Conservation (phyloP, 2,329 filamentous ascomycete genomes). For the Aspergillus hiratsukae region DNA sequence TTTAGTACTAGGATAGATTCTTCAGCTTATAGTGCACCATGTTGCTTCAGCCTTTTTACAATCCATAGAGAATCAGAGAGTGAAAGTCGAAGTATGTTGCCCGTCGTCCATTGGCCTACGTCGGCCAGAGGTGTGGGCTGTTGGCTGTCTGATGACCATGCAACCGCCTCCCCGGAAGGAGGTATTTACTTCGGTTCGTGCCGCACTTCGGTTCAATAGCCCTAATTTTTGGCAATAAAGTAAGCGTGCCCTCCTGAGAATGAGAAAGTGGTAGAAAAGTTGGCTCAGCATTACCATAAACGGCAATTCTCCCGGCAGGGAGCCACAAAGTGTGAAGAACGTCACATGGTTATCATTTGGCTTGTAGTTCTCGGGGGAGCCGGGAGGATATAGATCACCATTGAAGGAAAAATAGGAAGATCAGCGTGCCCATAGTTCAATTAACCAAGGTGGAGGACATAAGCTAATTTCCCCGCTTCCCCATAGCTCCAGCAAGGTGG, state of each 20-base stretch:
- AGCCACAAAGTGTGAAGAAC: neutral
- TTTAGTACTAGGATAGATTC: neutral
- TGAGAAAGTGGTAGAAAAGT: too few species aligned
- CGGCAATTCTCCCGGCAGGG: neutral
- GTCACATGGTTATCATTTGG: neutral
- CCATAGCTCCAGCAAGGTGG: neutral
- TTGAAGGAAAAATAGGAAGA: neutral
- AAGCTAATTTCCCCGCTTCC: neutral
- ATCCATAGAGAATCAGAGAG: neutral
- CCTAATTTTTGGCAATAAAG: too few species aligned
- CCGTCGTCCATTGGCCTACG: too few species aligned
- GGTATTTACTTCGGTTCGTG: too few species aligned
- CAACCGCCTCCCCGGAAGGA: too few species aligned
- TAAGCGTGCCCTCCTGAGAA: too few species aligned
- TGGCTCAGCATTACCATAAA: neutral
- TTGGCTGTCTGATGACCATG: too few species aligned
- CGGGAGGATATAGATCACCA: neutral
- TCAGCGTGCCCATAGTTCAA: neutral
- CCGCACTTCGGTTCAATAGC: too few species aligned
- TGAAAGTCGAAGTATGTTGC: neutral
- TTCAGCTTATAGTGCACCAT: neutral
- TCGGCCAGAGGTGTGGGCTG: too few species aligned
- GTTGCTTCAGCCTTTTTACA: neutral
- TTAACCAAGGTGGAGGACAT: neutral
- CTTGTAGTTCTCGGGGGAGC: neutral